Percentiles rank a stretch among this genome's conserved stretches.
Conservation (phyloP, 352 stramenopile species). For the Phytophthora hybrid region DNA sequence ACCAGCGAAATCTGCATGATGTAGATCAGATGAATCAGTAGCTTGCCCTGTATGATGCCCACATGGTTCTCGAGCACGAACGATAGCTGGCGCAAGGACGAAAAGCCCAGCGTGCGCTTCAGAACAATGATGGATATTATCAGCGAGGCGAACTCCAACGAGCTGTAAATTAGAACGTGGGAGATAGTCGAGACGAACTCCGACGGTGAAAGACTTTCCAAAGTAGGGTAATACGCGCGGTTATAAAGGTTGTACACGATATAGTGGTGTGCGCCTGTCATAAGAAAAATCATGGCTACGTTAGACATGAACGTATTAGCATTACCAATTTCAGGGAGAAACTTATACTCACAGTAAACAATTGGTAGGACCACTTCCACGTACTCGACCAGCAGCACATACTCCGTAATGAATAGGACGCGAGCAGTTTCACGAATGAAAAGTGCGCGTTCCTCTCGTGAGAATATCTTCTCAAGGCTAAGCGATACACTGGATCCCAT, state of each 20-base stretch:
- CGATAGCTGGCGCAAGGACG: constrained; percentile 22
- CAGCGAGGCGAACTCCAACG: background rate
- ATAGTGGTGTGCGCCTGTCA: constrained; percentile 1
- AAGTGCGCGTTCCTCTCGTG: constrained; percentile 10
- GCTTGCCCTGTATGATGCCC: constrained; percentile 25
- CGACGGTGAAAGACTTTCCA: background rate
- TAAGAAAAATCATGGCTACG: background rate
- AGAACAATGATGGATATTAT: background rate
- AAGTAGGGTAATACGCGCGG: background rate
- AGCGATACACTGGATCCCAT: background rate
- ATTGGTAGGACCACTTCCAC: constrained; percentile 41
- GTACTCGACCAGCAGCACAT: constrained; percentile 43
- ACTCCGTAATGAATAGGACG: constrained; percentile 43
- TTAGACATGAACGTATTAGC: background rate
- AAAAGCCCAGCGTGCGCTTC: constrained; percentile 16
- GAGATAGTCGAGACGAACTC: background rate
- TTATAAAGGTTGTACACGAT: constrained; percentile 2
- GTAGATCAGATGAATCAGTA: constrained; percentile 7
- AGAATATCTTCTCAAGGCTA: constrained; percentile 6
- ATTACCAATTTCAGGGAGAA: background rate
- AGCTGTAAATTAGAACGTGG: constrained; percentile 1
- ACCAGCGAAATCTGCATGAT: constrained; percentile 5
- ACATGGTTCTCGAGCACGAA: constrained; percentile 28
- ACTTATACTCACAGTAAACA: constrained; percentile 32
- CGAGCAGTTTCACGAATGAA: constrained; percentile 33